A percentile compares a stretch with the other conserved stretches of the same genome.
phyloP scores from a whole-genome alignment of 768 basidiomycete species.

The Pleurotus eryngii region DNA sequence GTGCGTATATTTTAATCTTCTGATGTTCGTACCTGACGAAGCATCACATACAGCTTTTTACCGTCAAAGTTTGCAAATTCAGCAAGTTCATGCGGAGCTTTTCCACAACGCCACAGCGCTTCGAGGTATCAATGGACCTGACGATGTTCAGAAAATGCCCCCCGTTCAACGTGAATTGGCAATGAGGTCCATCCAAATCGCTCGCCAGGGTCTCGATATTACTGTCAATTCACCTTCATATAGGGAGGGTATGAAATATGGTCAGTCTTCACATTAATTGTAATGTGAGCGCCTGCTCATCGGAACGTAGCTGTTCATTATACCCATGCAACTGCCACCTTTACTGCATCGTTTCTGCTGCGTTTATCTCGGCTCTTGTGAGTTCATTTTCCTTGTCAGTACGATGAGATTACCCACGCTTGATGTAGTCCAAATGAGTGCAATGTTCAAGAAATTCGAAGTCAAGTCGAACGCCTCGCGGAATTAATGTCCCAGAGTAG shows the following conservation, averaged over 20 bases:
- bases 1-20: slow-evolving; percentile 32
- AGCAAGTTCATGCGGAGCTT: slow-evolving; percentile 81
- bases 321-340: slow-evolving; percentile 91
- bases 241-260: slow-evolving; percentile 89
- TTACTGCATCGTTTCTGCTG: slow-evolving; percentile 86
- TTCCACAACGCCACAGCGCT: slow-evolving; percentile 85
- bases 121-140: slow-evolving; percentile 78
- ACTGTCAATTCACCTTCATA: slow-evolving; percentile 83
- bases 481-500: slow-evolving; percentile 75
- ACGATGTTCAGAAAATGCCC: slow-evolving; percentile 85
- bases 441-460: slow-evolving; percentile 68
- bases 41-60: slow-evolving; percentile 60
- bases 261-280: slow-evolving; percentile 34
- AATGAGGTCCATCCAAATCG: slow-evolving; percentile 79
- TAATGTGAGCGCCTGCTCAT: not conserved
- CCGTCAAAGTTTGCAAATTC: slow-evolving; percentile 83
- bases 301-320: slow-evolving; percentile 70
- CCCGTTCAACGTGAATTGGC: slow-evolving; percentile 75
- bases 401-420: not conserved
- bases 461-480: slow-evolving; percentile 76
- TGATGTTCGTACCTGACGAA: not conserved
- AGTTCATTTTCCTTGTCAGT: slow-evolving; percentile 23
- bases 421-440: slow-evolving; percentile 76
- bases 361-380: slow-evolving; percentile 86
- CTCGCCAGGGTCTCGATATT: slow-evolving; percentile 76